Evolutionary conservation across 2,329 filamentous ascomycete species (phyloP).

Genomic region (Pleoardoris graminearum): DNA sequence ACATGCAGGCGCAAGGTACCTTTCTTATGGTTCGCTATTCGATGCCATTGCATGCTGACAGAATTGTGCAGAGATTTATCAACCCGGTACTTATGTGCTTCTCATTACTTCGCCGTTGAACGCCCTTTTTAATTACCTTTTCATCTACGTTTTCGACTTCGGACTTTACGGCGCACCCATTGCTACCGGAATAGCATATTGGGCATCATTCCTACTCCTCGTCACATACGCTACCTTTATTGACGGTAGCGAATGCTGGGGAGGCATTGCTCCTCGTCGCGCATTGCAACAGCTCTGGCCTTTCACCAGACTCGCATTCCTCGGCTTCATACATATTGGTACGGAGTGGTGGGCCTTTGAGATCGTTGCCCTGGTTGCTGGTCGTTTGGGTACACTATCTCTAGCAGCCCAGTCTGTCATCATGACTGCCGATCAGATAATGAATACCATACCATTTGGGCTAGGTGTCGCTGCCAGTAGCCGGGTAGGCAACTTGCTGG

Average conservation of each 20-base stretch:
- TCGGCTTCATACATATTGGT: conserved; percentile 81
- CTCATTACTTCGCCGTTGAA: conserved; percentile 64
- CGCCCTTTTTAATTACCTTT: conserved; percentile 64
- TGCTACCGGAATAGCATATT: conserved; percentile 83
- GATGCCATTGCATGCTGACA: conserved; percentile 12
- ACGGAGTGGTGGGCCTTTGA: conserved; percentile 97
- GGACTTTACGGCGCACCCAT: conserved; percentile 79
- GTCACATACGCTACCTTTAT: conserved; percentile 74
- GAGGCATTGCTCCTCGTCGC: conserved; percentile 62
- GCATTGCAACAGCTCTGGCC: conserved; percentile 69
- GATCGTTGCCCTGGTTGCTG: conserved; percentile 82
- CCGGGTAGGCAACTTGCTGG: conserved; percentile 78
- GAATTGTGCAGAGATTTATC: conserved; percentile 59
- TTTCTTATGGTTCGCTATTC: background rate
- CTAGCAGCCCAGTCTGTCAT: conserved; percentile 85
- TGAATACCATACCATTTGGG: conserved; percentile 85
- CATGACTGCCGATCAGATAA: conserved; percentile 85
- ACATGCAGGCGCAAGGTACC: conserved; percentile 60
- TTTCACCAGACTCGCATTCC: conserved; percentile 73
- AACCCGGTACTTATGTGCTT: conserved; percentile 65
- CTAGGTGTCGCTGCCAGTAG: conserved; percentile 80
- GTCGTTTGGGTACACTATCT: conserved; percentile 74
- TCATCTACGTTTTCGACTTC: conserved; percentile 71
- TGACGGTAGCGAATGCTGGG: conserved; percentile 76
- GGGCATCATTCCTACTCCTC: conserved; percentile 77